Evolutionary conservation across 2,329 filamentous ascomycete species (phyloP).

Genomic region (Diaporthe sp.): DNA sequence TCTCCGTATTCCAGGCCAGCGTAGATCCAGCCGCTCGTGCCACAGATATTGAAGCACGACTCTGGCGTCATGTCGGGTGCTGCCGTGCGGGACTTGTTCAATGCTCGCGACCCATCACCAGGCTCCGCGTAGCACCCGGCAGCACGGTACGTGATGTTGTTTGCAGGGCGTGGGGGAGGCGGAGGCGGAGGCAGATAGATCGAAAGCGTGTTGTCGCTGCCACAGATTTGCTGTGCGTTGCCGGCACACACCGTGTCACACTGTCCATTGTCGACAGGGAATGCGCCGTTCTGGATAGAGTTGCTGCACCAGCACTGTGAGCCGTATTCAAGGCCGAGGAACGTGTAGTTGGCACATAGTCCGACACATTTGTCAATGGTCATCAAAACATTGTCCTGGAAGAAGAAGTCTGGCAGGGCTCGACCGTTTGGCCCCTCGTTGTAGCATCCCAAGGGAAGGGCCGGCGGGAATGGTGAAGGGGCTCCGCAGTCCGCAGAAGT

Average conservation of each 20-base stretch:
- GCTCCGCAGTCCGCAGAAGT: background rate
- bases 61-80: constrained; percentile 1
- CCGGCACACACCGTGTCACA: constrained; percentile 46
- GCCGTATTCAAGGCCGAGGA: constrained; percentile 54
- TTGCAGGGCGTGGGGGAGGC: background rate
- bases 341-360: constrained; percentile 49
- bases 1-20: constrained; percentile 27
- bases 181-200: constrained; percentile 35
- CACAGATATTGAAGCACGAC: constrained; percentile 20
- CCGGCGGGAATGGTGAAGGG: constrained; percentile 10
- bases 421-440: constrained; percentile 9
- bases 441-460: constrained; percentile 15
- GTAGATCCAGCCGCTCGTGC: background rate
- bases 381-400: constrained; percentile 45
- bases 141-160: background rate
- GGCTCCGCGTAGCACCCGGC: constrained; percentile 23
- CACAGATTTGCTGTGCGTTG: constrained; percentile 44
- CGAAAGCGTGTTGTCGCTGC: constrained; percentile 43
- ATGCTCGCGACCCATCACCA: background rate
- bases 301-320: constrained; percentile 53
- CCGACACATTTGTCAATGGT: constrained; percentile 55
- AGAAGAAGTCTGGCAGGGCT: constrained; percentile 13
- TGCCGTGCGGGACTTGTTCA: background rate
- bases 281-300: constrained; percentile 36
- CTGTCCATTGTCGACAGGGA: constrained; percentile 39